A percentile compares a stretch with the other conserved stretches of the same genome.
phyloP scores from a whole-genome alignment of 2,329 filamentous ascomycete species.

The Aureobasidium sp. region DNA sequence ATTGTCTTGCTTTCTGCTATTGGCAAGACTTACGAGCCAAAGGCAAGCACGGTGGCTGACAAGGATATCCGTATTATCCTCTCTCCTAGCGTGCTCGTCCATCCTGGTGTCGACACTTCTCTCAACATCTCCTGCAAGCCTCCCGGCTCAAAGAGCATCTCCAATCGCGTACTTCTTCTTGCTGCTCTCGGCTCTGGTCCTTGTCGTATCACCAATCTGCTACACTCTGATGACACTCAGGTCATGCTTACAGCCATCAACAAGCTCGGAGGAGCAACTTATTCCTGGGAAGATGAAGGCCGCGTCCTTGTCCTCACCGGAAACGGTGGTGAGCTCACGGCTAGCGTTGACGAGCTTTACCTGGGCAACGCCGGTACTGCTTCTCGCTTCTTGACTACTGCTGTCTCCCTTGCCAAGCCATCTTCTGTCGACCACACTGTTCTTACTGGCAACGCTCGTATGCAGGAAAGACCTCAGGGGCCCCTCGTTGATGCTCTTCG shows the following conservation, averaged over 20 bases:
- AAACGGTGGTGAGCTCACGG: conserved; percentile 77
- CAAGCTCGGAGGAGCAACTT: conserved; percentile 76
- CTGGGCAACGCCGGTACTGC: conserved; percentile 95
- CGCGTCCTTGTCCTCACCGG: conserved; percentile 83
- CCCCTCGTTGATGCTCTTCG: conserved; percentile 85
- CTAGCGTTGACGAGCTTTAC: conserved; percentile 72
- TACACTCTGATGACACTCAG: conserved; percentile 95
- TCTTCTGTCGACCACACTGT: conserved; percentile 60
- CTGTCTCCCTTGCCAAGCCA: conserved; percentile 73
- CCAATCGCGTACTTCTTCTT: conserved; percentile 88
- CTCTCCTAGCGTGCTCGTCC: conserved; percentile 68
- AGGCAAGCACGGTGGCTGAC: conserved; percentile 85
- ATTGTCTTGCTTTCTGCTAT: conserved; percentile 88
- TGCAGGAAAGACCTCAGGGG: conserved; percentile 93
- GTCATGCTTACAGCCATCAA: conserved; percentile 93
- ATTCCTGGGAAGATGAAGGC: conserved; percentile 92
- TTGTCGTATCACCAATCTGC: conserved; percentile 82
- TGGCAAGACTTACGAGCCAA: conserved; percentile 77
- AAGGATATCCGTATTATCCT: conserved; percentile 74
- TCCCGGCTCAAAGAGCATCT: conserved; percentile 95
- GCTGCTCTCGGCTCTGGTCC: conserved; percentile 81
- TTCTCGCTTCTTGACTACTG: conserved; percentile 88
- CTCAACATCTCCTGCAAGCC: conserved; percentile 72
- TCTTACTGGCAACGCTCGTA: conserved; percentile 87
- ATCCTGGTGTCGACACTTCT: conserved; percentile 60